Base-by-base conservation (phyloP, 1,139 yeast species). In the Candida albicans region DNA sequence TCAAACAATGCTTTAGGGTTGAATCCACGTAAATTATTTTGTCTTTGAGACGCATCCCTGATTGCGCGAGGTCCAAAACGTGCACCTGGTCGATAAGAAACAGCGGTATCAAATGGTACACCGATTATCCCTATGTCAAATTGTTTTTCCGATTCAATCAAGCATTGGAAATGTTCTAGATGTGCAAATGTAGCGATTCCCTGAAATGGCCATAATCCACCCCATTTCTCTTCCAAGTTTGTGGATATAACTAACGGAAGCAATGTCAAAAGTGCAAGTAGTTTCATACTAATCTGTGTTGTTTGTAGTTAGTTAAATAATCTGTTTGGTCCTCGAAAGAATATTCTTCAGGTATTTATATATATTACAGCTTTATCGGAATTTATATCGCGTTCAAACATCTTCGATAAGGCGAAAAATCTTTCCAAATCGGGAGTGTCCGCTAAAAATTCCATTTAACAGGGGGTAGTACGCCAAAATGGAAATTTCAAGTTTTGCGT, bases 61-160 rank as follows among this genome's bases (percentile, higher is more conserved):
- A 86, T 82, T 3, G 89, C 87, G 41, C 87, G 68, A 3, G 95
- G 95, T 1, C 95, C 95, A 61, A 86, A 86, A 46, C 95, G 67
- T 5, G 95, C 90, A 14, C 93, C 91, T 0, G 88, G 78, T 47
- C 91, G 69, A 58, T 82, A 85, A 1, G 88, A 78, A 0, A 81
- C 81, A 0, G 89, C 90, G 3, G 91, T 84, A 55, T 85, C 93
- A 55, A 85, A 85, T 1, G 93, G 93, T 5, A 83, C 86, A 8
- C 93, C 93, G 48, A 86, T 73, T 18, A 86, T 55, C 1, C 82
- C 95, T 43, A 86, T 73, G 54, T 86, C 95, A 53, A 73, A 85
- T 1, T 65, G 53, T 3, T 61, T 55, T 1, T 70, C 73, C 2
- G 76, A 67, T 40, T 80, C 65, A 8, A 78, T 45, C 29, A 86